Conservation (phyloP, 345 rosid genomes). For the Eucalyptus sp. region DNA sequence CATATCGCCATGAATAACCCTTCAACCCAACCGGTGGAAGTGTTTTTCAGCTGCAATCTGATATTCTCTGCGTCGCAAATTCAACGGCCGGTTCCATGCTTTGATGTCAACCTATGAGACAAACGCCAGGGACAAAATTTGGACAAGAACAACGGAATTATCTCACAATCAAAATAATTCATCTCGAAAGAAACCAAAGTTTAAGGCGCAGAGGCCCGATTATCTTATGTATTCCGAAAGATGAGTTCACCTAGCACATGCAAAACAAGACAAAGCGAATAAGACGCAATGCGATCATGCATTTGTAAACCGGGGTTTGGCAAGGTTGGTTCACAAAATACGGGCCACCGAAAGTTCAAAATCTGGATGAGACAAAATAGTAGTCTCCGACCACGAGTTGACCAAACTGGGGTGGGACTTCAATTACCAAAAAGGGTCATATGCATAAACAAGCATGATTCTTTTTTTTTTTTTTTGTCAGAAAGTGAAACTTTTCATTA, state of each 20-base stretch:
- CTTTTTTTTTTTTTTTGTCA: too few relatives aligned
- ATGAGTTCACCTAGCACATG: not conserved
- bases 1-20: not conserved
- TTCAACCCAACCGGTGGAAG: not conserved
- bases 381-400: not conserved
- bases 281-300: not conserved
- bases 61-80: not conserved
- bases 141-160: not conserved
- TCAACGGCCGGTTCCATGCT: not conserved
- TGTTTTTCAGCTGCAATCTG: not conserved
- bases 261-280: not conserved
- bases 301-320: not conserved
- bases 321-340: not conserved
- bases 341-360: not conserved
- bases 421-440: not conserved
- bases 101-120: not conserved
- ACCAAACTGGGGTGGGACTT: not conserved
- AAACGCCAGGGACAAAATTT: not conserved
- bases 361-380: not conserved
- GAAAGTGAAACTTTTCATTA: too few relatives aligned
- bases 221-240: not conserved
- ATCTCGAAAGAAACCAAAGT: not conserved
- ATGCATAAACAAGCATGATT: not conserved
- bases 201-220: not conserved
- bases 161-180: not conserved